These are phyloP conservation scores for Triticum timopheevii DNA, from an alignment of 176 grass and related monocot species.

Conservation along the genomic window DNA sequence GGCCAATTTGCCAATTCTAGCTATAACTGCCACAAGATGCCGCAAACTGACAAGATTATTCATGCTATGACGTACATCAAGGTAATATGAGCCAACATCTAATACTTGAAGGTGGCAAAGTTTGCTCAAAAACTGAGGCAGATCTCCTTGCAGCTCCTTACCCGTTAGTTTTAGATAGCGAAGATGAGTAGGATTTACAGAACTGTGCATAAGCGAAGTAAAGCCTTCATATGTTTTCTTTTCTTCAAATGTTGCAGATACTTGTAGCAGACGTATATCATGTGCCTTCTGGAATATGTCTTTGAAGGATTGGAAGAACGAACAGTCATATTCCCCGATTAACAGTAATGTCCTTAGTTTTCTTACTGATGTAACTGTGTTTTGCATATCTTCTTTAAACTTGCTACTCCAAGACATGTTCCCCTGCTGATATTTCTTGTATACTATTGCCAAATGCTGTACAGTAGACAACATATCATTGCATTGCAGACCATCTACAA, in stretches of 20 bases:
- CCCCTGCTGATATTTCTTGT: not conserved
- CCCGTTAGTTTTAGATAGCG: not conserved
- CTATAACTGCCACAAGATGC: not conserved
- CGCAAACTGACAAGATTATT: not conserved
- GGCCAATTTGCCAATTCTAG: slow-evolving; percentile 4
- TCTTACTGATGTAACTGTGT: not conserved
- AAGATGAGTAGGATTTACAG: slow-evolving; percentile 18
- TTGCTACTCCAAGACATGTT: not conserved
- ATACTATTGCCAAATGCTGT: slow-evolving; percentile 27
- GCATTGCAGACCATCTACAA: not conserved
- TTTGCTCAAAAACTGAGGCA: not conserved
- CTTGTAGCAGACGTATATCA: slow-evolving; percentile 15
- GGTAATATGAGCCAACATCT: not conserved
- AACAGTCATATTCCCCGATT: slow-evolving; percentile 8
- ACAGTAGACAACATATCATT: not conserved
- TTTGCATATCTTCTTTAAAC: not conserved
- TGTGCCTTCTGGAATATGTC: not conserved
- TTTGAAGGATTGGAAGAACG: not conserved
- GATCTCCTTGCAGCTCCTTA: rapidly evolving
- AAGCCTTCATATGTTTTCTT: too few species aligned
- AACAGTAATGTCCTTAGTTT: slow-evolving; percentile 37
- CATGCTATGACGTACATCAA: not conserved
- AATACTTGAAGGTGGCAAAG: slow-evolving; percentile 47
- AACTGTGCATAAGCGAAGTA: not conserved
- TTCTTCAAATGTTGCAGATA: not conserved